Conservation (phyloP, 768 basidiomycete species). For the Cyathus striatus region DNA sequence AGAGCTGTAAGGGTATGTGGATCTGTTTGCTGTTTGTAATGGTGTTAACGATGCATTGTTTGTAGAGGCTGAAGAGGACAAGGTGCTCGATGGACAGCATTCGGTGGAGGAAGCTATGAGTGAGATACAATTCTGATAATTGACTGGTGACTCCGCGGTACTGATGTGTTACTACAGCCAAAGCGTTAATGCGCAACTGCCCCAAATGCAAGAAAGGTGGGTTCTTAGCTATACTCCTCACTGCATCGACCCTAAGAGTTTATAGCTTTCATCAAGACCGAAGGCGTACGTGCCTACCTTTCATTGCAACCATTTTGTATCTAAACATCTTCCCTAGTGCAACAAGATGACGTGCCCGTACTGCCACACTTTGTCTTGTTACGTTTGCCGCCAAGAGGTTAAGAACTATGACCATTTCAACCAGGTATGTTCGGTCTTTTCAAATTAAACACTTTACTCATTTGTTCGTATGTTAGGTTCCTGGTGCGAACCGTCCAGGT, state of each 20-base stretch:
- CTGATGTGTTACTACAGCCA: slow-evolving; percentile 39
- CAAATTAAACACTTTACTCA: neutral
- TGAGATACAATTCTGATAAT: slow-evolving; percentile 21
- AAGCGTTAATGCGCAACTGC: slow-evolving; percentile 83
- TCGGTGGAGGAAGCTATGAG: slow-evolving; percentile 93
- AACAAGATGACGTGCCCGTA: slow-evolving; percentile 87
- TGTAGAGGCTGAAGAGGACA: slow-evolving; percentile 75
- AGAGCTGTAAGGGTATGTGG: slow-evolving; percentile 70
- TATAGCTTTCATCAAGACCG: slow-evolving; percentile 77
- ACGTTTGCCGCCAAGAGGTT: slow-evolving; percentile 74
- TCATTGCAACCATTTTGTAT: neutral
- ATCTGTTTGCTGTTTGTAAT: too few species aligned
- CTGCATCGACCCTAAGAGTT: slow-evolving; percentile 1
- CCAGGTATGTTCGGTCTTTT: slow-evolving; percentile 26
- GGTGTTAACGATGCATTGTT: too few species aligned
- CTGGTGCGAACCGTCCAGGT: neutral
- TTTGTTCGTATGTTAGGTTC: neutral
- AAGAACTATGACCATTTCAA: slow-evolving; percentile 75
- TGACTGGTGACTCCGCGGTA: slow-evolving; percentile 4
- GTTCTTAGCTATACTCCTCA: slow-evolving; percentile 7
- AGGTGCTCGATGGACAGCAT: slow-evolving; percentile 69
- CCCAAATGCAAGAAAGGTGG: slow-evolving; percentile 80
- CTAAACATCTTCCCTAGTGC: slow-evolving; percentile 45
- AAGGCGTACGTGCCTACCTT: slow-evolving; percentile 47
- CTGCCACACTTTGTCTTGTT: slow-evolving; percentile 75